These are phyloP conservation scores for Podospora anserina DNA, from an alignment of 495 filamentous ascomycete genomes.

Conservation along the genomic window DNA sequence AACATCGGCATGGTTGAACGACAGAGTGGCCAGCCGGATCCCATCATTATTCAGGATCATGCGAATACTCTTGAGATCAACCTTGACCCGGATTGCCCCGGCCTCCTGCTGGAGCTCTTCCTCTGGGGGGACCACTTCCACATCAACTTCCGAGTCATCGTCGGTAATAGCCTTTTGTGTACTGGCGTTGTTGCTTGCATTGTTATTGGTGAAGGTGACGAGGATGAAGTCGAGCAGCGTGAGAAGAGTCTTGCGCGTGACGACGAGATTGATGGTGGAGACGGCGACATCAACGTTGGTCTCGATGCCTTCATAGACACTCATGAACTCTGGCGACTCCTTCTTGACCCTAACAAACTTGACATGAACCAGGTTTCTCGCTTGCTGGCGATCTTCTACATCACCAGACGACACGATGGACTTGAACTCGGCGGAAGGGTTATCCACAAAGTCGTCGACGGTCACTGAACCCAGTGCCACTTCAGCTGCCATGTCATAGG, in stretches of 20 bases:
- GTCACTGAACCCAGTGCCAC: conserved; percentile 83
- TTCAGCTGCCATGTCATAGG: conserved; percentile 88
- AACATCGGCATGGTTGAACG: conserved; percentile 85
- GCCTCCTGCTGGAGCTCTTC: conserved; percentile 32
- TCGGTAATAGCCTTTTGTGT: conserved; percentile 36
- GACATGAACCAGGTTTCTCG: conserved; percentile 79
- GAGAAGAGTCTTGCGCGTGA: conserved; percentile 87
- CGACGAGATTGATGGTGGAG: conserved; percentile 91
- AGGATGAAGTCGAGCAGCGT: conserved; percentile 95
- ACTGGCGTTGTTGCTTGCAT: conserved; percentile 33
- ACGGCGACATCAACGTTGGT: conserved; percentile 89
- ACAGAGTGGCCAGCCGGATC: conserved; percentile 87
- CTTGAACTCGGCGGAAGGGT: conserved; percentile 89
- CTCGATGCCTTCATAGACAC: conserved; percentile 85
- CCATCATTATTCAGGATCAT: conserved; percentile 98
- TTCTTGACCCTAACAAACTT: conserved; percentile 86
- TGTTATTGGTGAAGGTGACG: conserved; percentile 82
- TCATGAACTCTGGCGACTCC: conserved; percentile 89
- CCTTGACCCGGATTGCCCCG: conserved; percentile 67
- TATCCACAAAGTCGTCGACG: conserved; percentile 89
- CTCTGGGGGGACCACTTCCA: conserved; percentile 35
- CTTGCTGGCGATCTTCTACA: conserved; percentile 58
- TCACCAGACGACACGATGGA: conserved; percentile 90
- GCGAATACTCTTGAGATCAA: conserved; percentile 86
- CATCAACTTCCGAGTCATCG: conserved; percentile 36